Base-by-base conservation (phyloP, 2,329 filamentous ascomycete genomes). In the Fusarium beomiforme region DNA sequence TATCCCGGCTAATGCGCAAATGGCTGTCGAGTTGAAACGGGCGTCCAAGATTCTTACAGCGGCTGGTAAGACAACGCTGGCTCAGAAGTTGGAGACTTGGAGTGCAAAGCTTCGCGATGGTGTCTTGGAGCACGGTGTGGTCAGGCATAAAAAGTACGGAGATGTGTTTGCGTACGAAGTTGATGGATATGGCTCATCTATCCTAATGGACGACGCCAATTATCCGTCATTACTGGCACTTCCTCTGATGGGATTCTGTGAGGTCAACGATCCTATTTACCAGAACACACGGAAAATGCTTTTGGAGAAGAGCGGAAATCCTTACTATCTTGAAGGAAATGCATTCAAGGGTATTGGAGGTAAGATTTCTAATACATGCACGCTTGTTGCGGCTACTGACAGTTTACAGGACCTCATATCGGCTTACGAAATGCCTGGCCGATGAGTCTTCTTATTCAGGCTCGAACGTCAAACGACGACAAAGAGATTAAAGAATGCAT, bases 1-100 rank as follows among this genome's bases (percentile, higher is more conserved):
- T 79, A 97, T 99, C 73, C 96, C 96, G 0, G 91, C 93, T 39
- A 99, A 99, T 78, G 96, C 96, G 26, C 95, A 97, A 91, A 97
- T 99, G 87, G 91, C 94, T 5, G 93, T 95, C 1, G 94, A 99
- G 81, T 85, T 99, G 29, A 89, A 90, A 70, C 90, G 93, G 43
- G 90, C 93, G 0, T 90, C 93, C 0, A 84, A 86, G 9, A 85
- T 97, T 23, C 87, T 98, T n/a, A 83, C 84, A 56, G 84, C 85
- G 9, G 88, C 86, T 3, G 88, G 87, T 3, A 88, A 92, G 50
- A 79, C 85, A 6, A 80, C 82, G 4, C 76, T 89, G 10, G 84
- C 88, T 2, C 82, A 88, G 39, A 80, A 84, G 3, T 85, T 93
- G 47, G 89, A 90, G 16, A 79, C 82, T 39, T 88, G 88, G 83